Evolutionary conservation across 176 grass and related monocot genomes (phyloP).

Genomic region (Alopecurus myosuroides): DNA sequence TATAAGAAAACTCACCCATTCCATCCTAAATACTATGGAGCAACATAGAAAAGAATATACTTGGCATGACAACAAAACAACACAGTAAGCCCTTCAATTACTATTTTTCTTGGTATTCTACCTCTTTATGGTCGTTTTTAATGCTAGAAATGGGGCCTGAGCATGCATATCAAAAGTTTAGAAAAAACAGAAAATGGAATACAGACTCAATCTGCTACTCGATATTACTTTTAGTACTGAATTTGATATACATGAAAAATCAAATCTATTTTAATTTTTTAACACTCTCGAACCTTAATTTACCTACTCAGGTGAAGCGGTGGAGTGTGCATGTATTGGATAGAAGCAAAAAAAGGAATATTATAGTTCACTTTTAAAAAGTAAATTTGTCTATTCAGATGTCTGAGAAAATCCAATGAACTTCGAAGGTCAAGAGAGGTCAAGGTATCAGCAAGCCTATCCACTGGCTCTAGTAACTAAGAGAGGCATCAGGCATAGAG

Average conservation of each 20-base stretch:
- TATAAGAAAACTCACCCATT: slow-evolving; percentile 21
- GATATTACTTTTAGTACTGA: not conserved
- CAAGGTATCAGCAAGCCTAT: not conserved
- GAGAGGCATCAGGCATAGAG: not conserved
- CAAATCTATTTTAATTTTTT: slow-evolving; percentile 23
- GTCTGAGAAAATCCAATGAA: not conserved
- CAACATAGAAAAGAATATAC: not conserved
- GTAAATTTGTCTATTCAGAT: not conserved
- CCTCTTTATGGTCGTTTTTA: not conserved
- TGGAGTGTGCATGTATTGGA: not conserved
- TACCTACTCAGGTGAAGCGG: not conserved
- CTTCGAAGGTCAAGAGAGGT: not conserved
- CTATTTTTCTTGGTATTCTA: not conserved
- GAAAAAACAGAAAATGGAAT: not conserved
- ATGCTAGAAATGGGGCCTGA: not conserved
- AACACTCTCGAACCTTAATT: not conserved
- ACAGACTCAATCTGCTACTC: not conserved
- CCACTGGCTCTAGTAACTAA: not conserved
- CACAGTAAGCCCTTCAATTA: not conserved
- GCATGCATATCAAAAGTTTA: not conserved
- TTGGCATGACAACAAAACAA: not conserved
- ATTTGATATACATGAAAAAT: not conserved
- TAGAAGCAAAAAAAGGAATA: not conserved
- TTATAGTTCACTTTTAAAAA: not conserved
- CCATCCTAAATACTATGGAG: not conserved